Conservation (phyloP, 2,329 filamentous ascomycete species). For the Sporothrix sp. region DNA sequence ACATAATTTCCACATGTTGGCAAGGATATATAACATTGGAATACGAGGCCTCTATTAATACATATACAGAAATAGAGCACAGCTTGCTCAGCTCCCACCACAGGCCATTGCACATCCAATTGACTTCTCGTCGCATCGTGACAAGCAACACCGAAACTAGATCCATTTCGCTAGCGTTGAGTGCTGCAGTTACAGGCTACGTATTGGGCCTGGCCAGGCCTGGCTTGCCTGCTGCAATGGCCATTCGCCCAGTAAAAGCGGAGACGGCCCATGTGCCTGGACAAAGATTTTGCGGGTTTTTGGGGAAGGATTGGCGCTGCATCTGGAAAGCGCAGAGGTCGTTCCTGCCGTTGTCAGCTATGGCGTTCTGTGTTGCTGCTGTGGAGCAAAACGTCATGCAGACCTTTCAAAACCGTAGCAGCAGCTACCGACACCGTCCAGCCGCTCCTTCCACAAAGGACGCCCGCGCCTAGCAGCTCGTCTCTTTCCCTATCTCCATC, state of each 20-base stretch:
- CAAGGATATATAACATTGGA: too few species aligned
- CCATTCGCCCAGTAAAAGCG: slow-evolving; percentile 9
- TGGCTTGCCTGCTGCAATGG: background rate
- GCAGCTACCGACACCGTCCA: slow-evolving; percentile 6
- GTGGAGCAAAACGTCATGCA: slow-evolving; percentile 9
- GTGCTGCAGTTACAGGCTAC: background rate
- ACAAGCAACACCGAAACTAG: background rate
- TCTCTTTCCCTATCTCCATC: background rate
- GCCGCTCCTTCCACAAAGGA: background rate
- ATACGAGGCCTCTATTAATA: too few species aligned
- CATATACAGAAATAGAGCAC: too few species aligned
- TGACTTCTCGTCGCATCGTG: too few species aligned
- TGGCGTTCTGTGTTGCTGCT: background rate
- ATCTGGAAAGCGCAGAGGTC: slow-evolving; percentile 3
- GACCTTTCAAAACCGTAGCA: too few species aligned
- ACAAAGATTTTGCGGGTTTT: background rate
- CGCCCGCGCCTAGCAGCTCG: background rate
- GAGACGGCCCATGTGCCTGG: slow-evolving; percentile 8
- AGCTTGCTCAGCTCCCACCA: too few species aligned
- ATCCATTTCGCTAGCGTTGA: background rate
- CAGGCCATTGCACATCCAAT: too few species aligned
- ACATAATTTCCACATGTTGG: background rate
- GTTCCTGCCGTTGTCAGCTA: slow-evolving; percentile 1
- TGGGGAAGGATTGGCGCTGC: background rate
- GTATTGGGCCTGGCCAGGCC: background rate